Conservation (phyloP, 78 protist species). For the Isochrysis galbana region DNA sequence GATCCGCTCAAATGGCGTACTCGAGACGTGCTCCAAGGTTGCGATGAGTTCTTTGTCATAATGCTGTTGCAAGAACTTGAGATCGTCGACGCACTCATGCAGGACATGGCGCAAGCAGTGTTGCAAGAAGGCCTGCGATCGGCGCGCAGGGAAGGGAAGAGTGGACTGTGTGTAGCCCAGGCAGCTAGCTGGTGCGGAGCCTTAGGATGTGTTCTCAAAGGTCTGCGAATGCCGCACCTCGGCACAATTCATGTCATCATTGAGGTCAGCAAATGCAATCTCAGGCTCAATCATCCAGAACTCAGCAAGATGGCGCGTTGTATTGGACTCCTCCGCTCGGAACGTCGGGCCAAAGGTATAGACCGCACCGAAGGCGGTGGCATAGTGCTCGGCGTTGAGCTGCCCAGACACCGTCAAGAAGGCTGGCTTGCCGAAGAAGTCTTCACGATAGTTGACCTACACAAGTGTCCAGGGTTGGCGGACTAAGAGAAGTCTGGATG, state of each 20-base stretch:
- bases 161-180: too few relatives aligned
- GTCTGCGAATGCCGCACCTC: too few relatives aligned
- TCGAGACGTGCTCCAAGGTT: background rate
- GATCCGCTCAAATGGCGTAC: constrained; percentile 13
- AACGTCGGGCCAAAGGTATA: constrained; percentile 87
- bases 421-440: constrained; percentile 56
- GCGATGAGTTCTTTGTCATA: background rate
- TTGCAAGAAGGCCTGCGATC: constrained; percentile 43
- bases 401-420: constrained; percentile 85
- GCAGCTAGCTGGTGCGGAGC: too few relatives aligned
- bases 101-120: background rate
- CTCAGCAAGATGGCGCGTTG: constrained; percentile 85
- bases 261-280: constrained; percentile 73
- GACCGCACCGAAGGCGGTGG: constrained; percentile 41
- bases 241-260: constrained; percentile 54
- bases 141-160: too few relatives aligned
- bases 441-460: background rate
- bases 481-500: too few relatives aligned
- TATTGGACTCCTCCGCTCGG: constrained; percentile 31
- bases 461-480: too few relatives aligned
- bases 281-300: constrained; percentile 90
- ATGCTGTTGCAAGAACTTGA: background rate
- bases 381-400: constrained; percentile 54
- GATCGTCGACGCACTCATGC: constrained; percentile 10
- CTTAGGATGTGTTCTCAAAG: too few relatives aligned